A percentile compares a stretch with the other conserved stretches of the same genome.
Evolutionary conservation across 2,329 filamentous ascomycete genomes (phyloP).

Genomic region (Ceratocystis albifundus): DNA sequence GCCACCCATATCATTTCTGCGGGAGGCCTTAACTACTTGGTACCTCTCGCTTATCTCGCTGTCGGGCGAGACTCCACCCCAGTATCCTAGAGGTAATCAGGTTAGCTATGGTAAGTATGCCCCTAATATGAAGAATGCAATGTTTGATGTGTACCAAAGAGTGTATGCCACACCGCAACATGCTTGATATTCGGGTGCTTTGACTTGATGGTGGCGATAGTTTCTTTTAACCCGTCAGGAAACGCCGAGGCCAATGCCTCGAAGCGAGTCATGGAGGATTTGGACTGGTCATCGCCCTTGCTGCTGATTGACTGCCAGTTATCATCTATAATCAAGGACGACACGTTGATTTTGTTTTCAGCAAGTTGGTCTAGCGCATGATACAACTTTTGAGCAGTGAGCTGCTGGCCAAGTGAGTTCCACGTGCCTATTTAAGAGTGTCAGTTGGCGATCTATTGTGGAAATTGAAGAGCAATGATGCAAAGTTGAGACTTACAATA

Average conservation of each 20-base stretch:
- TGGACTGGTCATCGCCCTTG: conserved; percentile 40
- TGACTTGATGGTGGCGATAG: conserved; percentile 56
- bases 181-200: conserved; percentile 64
- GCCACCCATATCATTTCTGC: conserved; percentile 43
- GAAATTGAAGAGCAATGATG: not conserved
- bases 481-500: conserved; percentile 53
- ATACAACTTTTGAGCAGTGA: conserved; percentile 71
- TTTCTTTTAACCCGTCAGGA: conserved; percentile 63
- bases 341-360: conserved; percentile 61
- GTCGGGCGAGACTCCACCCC: conserved; percentile 71
- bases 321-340: conserved; percentile 88
- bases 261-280: conserved; percentile 64
- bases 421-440: conserved; percentile 53
- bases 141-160: conserved; percentile 37
- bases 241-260: conserved; percentile 74
- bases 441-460: not conserved
- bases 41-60: conserved; percentile 68
- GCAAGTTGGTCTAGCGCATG: conserved; percentile 61
- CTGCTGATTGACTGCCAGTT: conserved; percentile 77
- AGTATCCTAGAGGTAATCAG: conserved; percentile 49
- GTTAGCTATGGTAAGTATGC: conserved; percentile 26
- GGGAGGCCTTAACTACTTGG: conserved; percentile 51
- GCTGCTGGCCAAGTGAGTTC: conserved; percentile 76
- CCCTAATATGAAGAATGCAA: not conserved
- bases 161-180: conserved; percentile 87